Percentiles rank a stretch among this genome's conserved stretches.
These are phyloP conservation scores for Salix dunnii DNA, from an alignment of 345 rosid species.

Conservation along the genomic window DNA sequence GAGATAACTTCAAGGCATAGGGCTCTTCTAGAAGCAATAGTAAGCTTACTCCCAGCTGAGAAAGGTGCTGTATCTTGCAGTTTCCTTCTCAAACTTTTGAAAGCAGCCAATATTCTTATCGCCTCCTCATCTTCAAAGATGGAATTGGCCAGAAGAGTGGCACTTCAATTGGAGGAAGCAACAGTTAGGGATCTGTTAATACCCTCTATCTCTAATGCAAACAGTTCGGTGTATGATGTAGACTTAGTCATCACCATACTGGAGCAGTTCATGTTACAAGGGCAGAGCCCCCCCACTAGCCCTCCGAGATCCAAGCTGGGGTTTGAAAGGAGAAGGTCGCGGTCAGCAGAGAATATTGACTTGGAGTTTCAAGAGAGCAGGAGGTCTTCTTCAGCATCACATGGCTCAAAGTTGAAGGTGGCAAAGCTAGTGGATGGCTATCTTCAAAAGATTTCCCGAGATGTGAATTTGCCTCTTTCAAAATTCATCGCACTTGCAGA, in stretches of 20 bases:
- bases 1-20: constrained; percentile 58
- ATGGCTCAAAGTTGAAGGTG: constrained; percentile 87
- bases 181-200: constrained; percentile 67
- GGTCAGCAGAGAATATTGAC: constrained; percentile 84
- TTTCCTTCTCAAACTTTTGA: constrained; percentile 81
- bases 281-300: constrained; percentile 92
- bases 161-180: constrained; percentile 90
- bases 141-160: constrained; percentile 79
- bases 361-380: constrained; percentile 84
- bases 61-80: constrained; percentile 75
- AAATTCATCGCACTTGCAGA: constrained; percentile 79
- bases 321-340: constrained; percentile 78
- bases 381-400: constrained; percentile 94
- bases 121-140: constrained; percentile 65
- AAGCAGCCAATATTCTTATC: constrained; percentile 71
- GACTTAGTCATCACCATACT: constrained; percentile 67
- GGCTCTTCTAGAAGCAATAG: constrained; percentile 76
- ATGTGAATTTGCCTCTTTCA: constrained; percentile 67
- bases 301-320: constrained; percentile 72
- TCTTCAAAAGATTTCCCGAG: constrained; percentile 74
- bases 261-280: constrained; percentile 84
- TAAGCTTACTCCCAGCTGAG: constrained; percentile 80
- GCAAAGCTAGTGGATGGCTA: constrained; percentile 90
- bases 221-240: constrained; percentile 58
- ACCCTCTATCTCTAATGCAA: constrained; percentile 52